A percentile compares a stretch with the other conserved stretches of the same genome.
phyloP scores from a whole-genome alignment of 306 rosid species.

The Trifolium dubium region DNA sequence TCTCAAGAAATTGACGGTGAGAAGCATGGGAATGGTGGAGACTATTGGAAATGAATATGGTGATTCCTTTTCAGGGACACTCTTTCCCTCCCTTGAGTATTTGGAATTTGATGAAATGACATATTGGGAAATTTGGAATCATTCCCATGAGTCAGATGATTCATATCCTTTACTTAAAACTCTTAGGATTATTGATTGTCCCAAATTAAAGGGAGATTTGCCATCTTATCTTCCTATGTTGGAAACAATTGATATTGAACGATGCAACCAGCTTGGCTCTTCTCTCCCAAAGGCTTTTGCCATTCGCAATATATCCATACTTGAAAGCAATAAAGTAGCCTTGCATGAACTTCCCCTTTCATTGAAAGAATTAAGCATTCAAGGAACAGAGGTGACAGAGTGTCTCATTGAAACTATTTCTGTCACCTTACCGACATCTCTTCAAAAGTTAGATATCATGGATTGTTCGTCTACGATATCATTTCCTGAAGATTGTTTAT shows the following conservation, averaged over 20 bases:
- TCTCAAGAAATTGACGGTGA: background rate
- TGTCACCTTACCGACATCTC: background rate
- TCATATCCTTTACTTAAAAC: background rate
- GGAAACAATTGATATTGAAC: background rate
- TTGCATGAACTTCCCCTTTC: constrained; percentile 10
- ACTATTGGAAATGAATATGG: background rate
- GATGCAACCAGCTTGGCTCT: background rate
- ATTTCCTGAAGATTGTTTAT: too few relatives aligned
- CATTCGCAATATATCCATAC: background rate
- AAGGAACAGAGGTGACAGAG: background rate
- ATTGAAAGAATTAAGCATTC: background rate
- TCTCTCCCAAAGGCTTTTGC: background rate
- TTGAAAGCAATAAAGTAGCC: background rate
- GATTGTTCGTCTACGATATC: too few relatives aligned
- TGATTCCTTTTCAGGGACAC: background rate
- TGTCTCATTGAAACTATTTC: background rate
- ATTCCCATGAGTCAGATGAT: background rate
- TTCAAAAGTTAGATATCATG: too few relatives aligned
- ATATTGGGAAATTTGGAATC: background rate
- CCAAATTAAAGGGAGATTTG: background rate
- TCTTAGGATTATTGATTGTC: background rate
- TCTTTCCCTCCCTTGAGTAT: background rate
- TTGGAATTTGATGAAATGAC: background rate
- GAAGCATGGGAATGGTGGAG: background rate
- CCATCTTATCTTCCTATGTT: constrained; percentile 10